Evolutionary conservation across 148 eudicot species (phyloP).

Genomic region (Rheum nobile): DNA sequence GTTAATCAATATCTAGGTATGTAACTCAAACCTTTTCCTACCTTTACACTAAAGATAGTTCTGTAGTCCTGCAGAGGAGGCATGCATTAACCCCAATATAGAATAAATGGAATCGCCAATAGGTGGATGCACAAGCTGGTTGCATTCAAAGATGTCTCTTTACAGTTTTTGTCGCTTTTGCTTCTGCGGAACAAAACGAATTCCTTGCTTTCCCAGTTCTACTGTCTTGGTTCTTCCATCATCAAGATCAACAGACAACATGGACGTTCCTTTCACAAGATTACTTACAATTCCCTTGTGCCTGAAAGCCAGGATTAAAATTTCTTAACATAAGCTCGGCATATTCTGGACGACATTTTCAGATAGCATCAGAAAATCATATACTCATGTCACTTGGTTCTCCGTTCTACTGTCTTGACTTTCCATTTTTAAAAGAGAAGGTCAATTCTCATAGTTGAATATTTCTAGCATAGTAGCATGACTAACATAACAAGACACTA

Average conservation of each 20-base stretch:
- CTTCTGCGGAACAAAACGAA: slow-evolving; percentile 64
- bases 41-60: not conserved
- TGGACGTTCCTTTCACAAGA: slow-evolving; percentile 44
- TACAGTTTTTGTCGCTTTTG: slow-evolving; percentile 32
- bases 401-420: no score
- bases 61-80: not conserved
- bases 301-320: slow-evolving; percentile 32
- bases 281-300: slow-evolving; percentile 65
- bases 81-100: not conserved
- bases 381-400: not conserved
- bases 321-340: not conserved
- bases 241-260: slow-evolving; percentile 62
- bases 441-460: not conserved
- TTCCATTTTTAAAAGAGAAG: not conserved
- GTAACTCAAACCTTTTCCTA: not conserved
- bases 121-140: not conserved
- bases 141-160: not conserved
- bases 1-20: no score
- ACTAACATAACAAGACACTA: not conserved
- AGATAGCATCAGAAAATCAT: not conserved
- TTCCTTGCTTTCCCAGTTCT: slow-evolving; percentile 74
- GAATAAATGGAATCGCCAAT: not conserved
- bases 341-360: no score
- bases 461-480: not conserved
- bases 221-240: slow-evolving; percentile 57